These are phyloP conservation scores for Phycomyces blakesleeanus DNA, from an alignment of 192 early-diverging fungal species.

Conservation along the genomic window DNA sequence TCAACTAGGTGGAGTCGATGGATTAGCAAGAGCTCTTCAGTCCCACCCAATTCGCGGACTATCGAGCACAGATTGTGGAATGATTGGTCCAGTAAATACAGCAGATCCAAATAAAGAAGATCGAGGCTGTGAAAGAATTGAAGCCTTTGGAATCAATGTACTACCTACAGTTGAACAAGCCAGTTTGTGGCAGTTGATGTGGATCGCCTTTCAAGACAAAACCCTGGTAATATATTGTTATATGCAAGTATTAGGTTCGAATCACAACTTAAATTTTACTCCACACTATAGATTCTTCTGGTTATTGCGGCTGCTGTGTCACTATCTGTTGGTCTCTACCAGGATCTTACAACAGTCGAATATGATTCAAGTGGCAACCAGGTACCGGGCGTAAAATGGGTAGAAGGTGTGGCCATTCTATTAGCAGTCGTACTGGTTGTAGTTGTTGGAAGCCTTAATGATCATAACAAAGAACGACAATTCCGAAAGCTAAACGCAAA, in stretches of 20 bases:
- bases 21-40: constrained; percentile 44
- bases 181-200: constrained; percentile 67
- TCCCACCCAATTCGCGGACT: constrained; percentile 30
- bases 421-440: constrained; percentile 75
- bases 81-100: background rate
- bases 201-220: constrained; percentile 80
- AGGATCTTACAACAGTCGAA: constrained; percentile 57
- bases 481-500: constrained; percentile 80
- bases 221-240: constrained; percentile 49
- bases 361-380: constrained; percentile 26
- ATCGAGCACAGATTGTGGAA: constrained; percentile 2
- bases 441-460: constrained; percentile 74
- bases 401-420: constrained; percentile 83
- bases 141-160: constrained; percentile 65
- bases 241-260: background rate
- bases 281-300: constrained; percentile 57
- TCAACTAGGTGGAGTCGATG: constrained; percentile 42
- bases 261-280: background rate
- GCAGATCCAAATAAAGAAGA: background rate
- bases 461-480: constrained; percentile 83
- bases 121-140: constrained; percentile 41
- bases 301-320: constrained; percentile 74
- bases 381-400: constrained; percentile 69
- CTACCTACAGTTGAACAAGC: constrained; percentile 66
- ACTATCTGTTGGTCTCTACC: constrained; percentile 76